A percentile compares a stretch with the other conserved stretches of the same genome.
Evolutionary conservation across 2,329 filamentous ascomycete species (phyloP).

Genomic region (Sporothrix globosa): DNA sequence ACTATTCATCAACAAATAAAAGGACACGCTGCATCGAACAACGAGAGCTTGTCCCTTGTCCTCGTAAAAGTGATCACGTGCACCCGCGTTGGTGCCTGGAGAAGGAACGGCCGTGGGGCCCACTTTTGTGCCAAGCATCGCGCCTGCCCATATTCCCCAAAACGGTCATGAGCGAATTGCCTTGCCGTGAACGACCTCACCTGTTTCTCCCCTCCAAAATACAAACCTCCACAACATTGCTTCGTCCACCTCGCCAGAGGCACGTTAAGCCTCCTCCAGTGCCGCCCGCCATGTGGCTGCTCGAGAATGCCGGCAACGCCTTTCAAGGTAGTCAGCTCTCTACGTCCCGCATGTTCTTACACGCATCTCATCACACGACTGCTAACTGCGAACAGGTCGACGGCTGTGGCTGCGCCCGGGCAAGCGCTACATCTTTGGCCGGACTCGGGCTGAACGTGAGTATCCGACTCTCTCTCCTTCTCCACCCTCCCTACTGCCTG

Average conservation of each 20-base stretch:
- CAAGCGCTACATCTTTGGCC: constrained; percentile 81
- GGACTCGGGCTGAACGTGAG: constrained; percentile 69
- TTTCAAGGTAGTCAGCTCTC: constrained; percentile 48
- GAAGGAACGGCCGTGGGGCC: not conserved
- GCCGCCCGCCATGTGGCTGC: constrained; percentile 29
- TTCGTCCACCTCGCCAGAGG: not conserved
- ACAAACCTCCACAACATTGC: not conserved
- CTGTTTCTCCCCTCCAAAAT: not conserved
- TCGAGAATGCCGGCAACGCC: constrained; percentile 47
- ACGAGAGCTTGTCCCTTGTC: no score
- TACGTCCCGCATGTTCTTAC: constrained; percentile 30
- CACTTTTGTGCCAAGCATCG: constrained; percentile 19
- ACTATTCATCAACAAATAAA: not conserved
- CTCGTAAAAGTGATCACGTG: constrained; percentile 29
- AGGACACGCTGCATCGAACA: no score
- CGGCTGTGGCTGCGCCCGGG: constrained; percentile 84
- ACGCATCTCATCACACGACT: not conserved
- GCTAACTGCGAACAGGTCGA: constrained; percentile 54
- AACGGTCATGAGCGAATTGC: not conserved
- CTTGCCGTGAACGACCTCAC: not conserved
- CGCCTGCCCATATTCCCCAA: constrained; percentile 9
- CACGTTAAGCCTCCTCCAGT: not conserved
- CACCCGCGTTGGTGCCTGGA: constrained; percentile 31
- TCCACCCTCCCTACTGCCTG: no score
- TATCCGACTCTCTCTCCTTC: not conserved